phyloP scores from a whole-genome alignment of 371 early-diverging fungal species.

The Rhizopus stolonifer region DNA sequence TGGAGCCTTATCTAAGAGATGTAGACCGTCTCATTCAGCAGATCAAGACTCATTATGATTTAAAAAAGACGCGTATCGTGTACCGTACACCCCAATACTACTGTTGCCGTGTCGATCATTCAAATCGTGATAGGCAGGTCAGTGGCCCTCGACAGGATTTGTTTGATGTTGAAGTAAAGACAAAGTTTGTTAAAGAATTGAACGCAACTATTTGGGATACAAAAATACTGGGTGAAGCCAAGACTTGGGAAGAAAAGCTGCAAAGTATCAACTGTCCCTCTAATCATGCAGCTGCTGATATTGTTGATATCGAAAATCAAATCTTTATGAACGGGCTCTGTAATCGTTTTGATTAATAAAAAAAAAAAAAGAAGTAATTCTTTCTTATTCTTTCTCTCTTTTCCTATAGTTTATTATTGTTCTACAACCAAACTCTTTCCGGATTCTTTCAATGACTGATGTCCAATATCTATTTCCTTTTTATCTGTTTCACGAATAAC shows the following conservation, averaged over 20 bases:
- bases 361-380: slow-evolving; percentile 10
- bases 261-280: slow-evolving; percentile 32
- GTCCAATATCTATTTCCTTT: slow-evolving; percentile 35
- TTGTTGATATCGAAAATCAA: slow-evolving; percentile 53
- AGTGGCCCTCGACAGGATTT: slow-evolving; percentile 39
- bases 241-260: slow-evolving; percentile 37
- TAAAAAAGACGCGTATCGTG: slow-evolving; percentile 28
- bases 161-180: slow-evolving; percentile 34
- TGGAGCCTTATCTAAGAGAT: slow-evolving; percentile 28
- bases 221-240: slow-evolving; percentile 31
- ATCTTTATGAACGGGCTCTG: slow-evolving; percentile 42
- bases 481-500: slow-evolving; percentile 38
- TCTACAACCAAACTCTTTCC: slow-evolving; percentile 28
- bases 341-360: slow-evolving; percentile 12
- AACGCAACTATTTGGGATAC: slow-evolving; percentile 45
- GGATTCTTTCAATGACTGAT: slow-evolving; percentile 33
- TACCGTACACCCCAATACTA: slow-evolving; percentile 56
- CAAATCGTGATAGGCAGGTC: slow-evolving; percentile 33
- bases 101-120: slow-evolving; percentile 50
- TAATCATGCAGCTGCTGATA: slow-evolving; percentile 46
- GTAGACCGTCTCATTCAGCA: slow-evolving; percentile 28
- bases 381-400: no score
- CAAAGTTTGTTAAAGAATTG: slow-evolving; percentile 26
- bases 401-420: slow-evolving; percentile 7
- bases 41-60: slow-evolving; percentile 29